Base-by-base conservation (phyloP, 2,329 filamentous ascomycete species). In the Cylindrodendrum hubeiense region DNA sequence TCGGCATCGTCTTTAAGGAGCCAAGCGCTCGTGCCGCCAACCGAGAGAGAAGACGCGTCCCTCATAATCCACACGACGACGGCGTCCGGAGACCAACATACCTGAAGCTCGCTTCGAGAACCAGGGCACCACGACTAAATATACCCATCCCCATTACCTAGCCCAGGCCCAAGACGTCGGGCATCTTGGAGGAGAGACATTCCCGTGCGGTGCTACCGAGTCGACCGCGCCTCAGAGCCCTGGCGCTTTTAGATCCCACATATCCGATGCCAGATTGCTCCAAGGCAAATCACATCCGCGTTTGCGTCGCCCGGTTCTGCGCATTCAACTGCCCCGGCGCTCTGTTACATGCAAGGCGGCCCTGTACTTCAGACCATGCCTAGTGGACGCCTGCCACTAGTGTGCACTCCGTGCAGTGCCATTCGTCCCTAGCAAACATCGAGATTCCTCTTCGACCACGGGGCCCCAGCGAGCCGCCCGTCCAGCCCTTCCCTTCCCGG, bases 401-500 rank as follows among this genome's bases (percentile, higher is more conserved):
- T 44, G 28, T 9, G 34, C 19, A 43, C 60, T 63, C 28, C 52
- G 33, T 43, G 34, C 56, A 44, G 34, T 51, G 24, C 46, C 60
- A 41, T 63, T 68, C 54, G 47, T 71, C 63, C 60, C 66, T 68
- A 52, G 52, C 26, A 72, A 68, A 69, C 69, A 76, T 76, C 68
- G 69, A 76, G 72, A 78, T 76, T 66, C 65, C 67, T 64, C 59
- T 52, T 61, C 50, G 60, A 65, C 60, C 49, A 64, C 60, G 60
- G 62, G 68, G 53, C 63, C 72, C 72, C 63, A 63, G 70, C 60
- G 61, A 71, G 66, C 68, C 67, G 64, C 60, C 71, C 66, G 58
- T 58, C 51, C 65, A 71, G 63, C 67, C 68, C 71, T 68, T 72
- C 73, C 66, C 73, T 74, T 74, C 73, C 70, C 72, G 76, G 78